phyloP scores from a whole-genome alignment of 805 yeast genomes.

The Cyberlindnera amylophila region DNA sequence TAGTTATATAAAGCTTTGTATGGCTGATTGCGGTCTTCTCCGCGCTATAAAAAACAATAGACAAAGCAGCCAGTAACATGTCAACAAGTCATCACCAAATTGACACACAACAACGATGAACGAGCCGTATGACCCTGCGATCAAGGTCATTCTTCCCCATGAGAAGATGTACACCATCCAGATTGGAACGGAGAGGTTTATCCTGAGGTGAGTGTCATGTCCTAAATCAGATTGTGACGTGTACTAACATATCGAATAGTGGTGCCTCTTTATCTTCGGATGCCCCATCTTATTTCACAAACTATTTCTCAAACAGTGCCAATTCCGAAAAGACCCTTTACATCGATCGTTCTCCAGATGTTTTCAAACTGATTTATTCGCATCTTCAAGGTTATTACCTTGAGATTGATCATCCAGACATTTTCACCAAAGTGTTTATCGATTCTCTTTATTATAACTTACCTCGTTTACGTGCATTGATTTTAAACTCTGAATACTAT shows the following conservation, averaged over 20 bases:
- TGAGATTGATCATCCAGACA: conserved; percentile 53
- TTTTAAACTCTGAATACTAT: conserved; percentile 53
- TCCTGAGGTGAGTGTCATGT: conserved; percentile 28
- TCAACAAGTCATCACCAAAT: too few relatives aligned
- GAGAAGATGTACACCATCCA: conserved; percentile 66
- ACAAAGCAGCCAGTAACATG: too few relatives aligned
- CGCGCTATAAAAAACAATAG: not conserved
- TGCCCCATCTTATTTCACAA: conserved; percentile 84
- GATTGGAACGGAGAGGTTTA: conserved; percentile 60
- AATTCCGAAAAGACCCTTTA: conserved; percentile 42
- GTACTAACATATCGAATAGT: conserved; percentile 31
- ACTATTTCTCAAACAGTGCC: conserved; percentile 46
- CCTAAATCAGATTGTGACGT: too few relatives aligned
- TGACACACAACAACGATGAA: conserved; percentile 1
- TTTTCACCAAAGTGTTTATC: conserved; percentile 55
- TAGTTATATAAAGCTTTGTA: too few relatives aligned
- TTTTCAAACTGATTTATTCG: conserved; percentile 60
- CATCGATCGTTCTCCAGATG: conserved; percentile 70
- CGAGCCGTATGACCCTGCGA: conserved; percentile 33
- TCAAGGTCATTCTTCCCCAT: conserved; percentile 59
- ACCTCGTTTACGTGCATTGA: conserved; percentile 45
- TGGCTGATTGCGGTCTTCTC: conserved; percentile 1
- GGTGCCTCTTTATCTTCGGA: conserved; percentile 87
- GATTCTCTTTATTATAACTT: conserved; percentile 75
- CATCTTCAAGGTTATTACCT: conserved; percentile 83